These are phyloP conservation scores for Metschnikowia borealis DNA, from an alignment of 805 yeast species.

Conservation along the genomic window DNA sequence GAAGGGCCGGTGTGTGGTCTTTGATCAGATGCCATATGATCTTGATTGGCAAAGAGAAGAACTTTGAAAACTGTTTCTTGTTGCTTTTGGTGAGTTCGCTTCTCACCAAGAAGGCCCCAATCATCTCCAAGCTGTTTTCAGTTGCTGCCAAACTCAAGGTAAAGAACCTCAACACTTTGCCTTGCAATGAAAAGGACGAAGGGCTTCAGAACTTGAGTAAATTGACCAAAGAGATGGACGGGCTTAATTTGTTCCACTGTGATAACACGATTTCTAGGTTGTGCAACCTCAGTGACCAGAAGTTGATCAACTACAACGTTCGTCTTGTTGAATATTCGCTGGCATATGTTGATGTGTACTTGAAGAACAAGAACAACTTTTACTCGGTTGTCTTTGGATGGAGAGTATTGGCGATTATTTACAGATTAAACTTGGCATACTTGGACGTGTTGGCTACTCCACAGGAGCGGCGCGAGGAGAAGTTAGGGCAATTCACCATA, in stretches of 20 bases:
- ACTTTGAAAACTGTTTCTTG: constrained; percentile 34
- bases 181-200: constrained; percentile 25
- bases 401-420: constrained; percentile 34
- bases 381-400: constrained; percentile 30
- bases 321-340: constrained; percentile 26
- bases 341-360: constrained; percentile 29
- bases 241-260: constrained; percentile 28
- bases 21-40: constrained; percentile 26
- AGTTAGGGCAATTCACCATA: constrained; percentile 10
- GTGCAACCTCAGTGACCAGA: constrained; percentile 21
- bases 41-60: constrained; percentile 26
- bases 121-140: constrained; percentile 18
- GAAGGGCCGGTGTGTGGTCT: constrained; percentile 10
- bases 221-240: constrained; percentile 31
- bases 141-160: constrained; percentile 25
- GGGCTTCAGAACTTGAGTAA: constrained; percentile 21
- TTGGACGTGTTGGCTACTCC: constrained; percentile 17
- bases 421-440: constrained; percentile 30
- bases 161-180: constrained; percentile 26
- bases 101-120: constrained; percentile 21
- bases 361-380: constrained; percentile 19
- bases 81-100: constrained; percentile 27
- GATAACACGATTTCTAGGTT: constrained; percentile 25
- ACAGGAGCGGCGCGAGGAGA: constrained; percentile 12
- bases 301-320: constrained; percentile 25